phyloP scores from a whole-genome alignment of 306 rosid species.

The Castanea mollissima region DNA sequence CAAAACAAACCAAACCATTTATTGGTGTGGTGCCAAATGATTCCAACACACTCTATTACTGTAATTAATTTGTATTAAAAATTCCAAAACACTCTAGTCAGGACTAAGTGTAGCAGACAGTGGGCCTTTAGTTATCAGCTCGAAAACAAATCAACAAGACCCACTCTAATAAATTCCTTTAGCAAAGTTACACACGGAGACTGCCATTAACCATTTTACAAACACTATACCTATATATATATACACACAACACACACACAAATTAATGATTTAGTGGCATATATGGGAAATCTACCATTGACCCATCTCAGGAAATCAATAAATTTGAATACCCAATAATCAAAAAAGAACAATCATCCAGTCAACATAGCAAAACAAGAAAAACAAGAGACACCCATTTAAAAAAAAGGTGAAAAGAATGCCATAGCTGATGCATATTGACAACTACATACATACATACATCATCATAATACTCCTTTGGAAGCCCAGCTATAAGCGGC shows the following conservation, averaged over 20 bases:
- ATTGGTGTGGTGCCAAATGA: neutral
- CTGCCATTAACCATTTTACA: neutral
- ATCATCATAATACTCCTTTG: slow-evolving; percentile 89
- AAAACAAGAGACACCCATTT: neutral
- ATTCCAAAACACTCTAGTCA: neutral
- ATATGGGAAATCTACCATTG: neutral
- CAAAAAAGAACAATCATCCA: neutral
- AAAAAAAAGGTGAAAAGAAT: neutral
- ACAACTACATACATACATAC: slow-evolving; percentile 38
- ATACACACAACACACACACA: neutral
- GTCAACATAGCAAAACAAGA: neutral
- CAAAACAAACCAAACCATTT: neutral
- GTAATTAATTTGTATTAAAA: too few species aligned
- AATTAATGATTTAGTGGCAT: neutral
- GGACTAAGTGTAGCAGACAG: neutral
- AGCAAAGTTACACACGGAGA: neutral
- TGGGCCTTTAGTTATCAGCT: neutral
- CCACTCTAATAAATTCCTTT: neutral
- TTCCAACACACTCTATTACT: too few species aligned
- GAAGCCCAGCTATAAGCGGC: slow-evolving; percentile 72
- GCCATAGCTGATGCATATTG: neutral
- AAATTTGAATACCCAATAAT: neutral
- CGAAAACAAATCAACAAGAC: neutral
- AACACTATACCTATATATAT: neutral
- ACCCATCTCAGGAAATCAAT: neutral